phyloP scores from a whole-genome alignment of 2,329 filamentous ascomycete species.

The Helicocarpus griseus region DNA sequence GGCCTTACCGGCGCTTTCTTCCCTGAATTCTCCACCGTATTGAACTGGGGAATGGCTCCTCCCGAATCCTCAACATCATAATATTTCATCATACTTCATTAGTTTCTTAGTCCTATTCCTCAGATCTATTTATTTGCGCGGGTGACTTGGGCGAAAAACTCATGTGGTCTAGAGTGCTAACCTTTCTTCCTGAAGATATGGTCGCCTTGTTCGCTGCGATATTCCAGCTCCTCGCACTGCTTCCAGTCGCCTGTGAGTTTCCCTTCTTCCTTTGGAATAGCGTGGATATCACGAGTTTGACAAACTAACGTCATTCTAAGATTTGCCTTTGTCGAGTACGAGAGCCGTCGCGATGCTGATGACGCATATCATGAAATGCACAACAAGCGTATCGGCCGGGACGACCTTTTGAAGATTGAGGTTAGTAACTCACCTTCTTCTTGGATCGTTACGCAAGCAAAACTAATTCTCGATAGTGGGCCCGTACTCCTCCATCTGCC shows the following conservation, averaged over 20 bases:
- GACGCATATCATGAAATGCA: slow-evolving; percentile 99
- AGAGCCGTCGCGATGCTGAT: slow-evolving; percentile 94
- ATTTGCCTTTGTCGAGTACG: slow-evolving; percentile 98
- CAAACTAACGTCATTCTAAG: slow-evolving; percentile 33
- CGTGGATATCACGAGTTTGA: slow-evolving; percentile 11
- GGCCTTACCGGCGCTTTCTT: slow-evolving; percentile 10
- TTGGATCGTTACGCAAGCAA: neutral
- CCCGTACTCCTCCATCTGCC: slow-evolving; percentile 90
- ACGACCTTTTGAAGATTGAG: slow-evolving; percentile 96
- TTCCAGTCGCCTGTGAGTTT: slow-evolving; percentile 83
- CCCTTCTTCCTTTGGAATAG: neutral
- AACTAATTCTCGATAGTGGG: slow-evolving; percentile 60
- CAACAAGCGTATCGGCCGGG: slow-evolving; percentile 93
- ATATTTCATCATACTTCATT: neutral
- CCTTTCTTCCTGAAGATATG: slow-evolving; percentile 63
- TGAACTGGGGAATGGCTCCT: slow-evolving; percentile 4
- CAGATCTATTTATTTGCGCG: neutral
- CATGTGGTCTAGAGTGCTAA: slow-evolving; percentile 8
- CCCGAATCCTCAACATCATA: slow-evolving; percentile 2
- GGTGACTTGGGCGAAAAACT: neutral
- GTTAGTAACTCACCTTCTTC: slow-evolving; percentile 41
- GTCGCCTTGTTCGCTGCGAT: slow-evolving; percentile 93
- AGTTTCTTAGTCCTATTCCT: slow-evolving; percentile 2
- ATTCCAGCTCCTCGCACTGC: slow-evolving; percentile 93
- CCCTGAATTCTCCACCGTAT: slow-evolving; percentile 3